Percentiles rank a stretch among this genome's conserved stretches.
Evolutionary conservation across 2,329 filamentous ascomycete genomes (phyloP).

Genomic region (Diplodia sapinea): DNA sequence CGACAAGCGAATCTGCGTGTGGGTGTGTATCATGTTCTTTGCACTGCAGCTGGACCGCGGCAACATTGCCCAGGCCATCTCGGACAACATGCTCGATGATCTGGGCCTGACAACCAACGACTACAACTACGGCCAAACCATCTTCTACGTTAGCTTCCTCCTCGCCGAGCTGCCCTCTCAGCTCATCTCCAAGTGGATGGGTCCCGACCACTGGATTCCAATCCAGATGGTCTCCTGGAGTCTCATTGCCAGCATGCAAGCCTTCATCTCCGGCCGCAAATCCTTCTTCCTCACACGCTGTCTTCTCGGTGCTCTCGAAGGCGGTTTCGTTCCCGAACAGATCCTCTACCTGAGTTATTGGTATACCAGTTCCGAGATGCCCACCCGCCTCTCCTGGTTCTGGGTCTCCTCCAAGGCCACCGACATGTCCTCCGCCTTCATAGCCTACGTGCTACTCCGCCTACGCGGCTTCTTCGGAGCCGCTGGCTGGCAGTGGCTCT

Average conservation of each 20-base stretch:
- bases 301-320: constrained; percentile 53
- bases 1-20: constrained; percentile 58
- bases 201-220: constrained; percentile 55
- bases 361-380: constrained; percentile 74
- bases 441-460: constrained; percentile 62
- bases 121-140: constrained; percentile 50
- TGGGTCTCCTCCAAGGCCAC: constrained; percentile 70
- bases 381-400: constrained; percentile 70
- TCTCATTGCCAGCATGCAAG: constrained; percentile 68
- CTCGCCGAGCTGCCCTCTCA: constrained; percentile 55
- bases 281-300: constrained; percentile 53
- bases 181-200: constrained; percentile 54
- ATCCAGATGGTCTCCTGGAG: constrained; percentile 55
- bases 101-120: constrained; percentile 46
- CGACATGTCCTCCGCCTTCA: constrained; percentile 62
- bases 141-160: constrained; percentile 86
- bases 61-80: constrained; percentile 51
- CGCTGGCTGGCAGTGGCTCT: constrained; percentile 64
- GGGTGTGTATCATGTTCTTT: constrained; percentile 62
- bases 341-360: constrained; percentile 76
- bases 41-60: constrained; percentile 58
- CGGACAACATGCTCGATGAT: constrained; percentile 45
- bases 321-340: constrained; percentile 66
- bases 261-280: constrained; percentile 62
- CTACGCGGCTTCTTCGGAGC: constrained; percentile 57